Evolutionary conservation across 1,284 basidiomycete species (phyloP), one percentile per base, ranked within the genome.

Genomic region (Cutaneotrichosporon spelunceum): DNA sequence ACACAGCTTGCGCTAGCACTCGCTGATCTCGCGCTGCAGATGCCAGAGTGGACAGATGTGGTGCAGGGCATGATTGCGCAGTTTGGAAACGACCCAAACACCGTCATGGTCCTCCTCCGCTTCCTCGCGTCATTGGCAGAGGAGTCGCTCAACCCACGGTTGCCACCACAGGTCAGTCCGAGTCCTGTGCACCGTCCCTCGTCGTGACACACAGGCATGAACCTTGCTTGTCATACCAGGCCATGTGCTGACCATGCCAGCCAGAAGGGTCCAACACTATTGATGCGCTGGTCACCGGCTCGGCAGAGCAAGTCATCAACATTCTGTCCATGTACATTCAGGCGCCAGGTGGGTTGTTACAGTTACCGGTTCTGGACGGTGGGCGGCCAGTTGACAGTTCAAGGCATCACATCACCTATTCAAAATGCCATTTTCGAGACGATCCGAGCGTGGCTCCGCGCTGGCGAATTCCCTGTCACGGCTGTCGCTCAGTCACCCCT

Each of bases 81-180:
- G 27, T 93, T 95, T 76, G 96, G 94, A 48, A 84, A 84, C 66
- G 88, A 91, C 75, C 90, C 93, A 13, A 82, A 82, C 9, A 92
- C 88, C 10, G 95, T 98, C 0, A 86, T 87, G 0, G 85, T 88
- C 5, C 77, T 99, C 67, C 80, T 99, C 63, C 89, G 95, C 73
- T 98, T 99, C 79, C 78, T 99, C 71, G 91, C 90, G 1, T 82
- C 95, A 47, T 82, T 99, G 23, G 94, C 94, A 2, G 94, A 99
- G 78, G 96, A 99, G 81, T 78, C 84, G 59, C 84, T 84, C 53
- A 99, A 98, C 77, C 85, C 88, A 19, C 89, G 87, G 80, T 92
- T 99, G 69, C 91, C 93, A 0, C 81, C 97, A 55, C 88, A 88
- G 57, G 93, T 94, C 71, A 73, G 90, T 82, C 11, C n/a, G 7